Evolutionary conservation across 306 rosid species (phyloP).

Genomic region (Boehmeria nivea): DNA sequence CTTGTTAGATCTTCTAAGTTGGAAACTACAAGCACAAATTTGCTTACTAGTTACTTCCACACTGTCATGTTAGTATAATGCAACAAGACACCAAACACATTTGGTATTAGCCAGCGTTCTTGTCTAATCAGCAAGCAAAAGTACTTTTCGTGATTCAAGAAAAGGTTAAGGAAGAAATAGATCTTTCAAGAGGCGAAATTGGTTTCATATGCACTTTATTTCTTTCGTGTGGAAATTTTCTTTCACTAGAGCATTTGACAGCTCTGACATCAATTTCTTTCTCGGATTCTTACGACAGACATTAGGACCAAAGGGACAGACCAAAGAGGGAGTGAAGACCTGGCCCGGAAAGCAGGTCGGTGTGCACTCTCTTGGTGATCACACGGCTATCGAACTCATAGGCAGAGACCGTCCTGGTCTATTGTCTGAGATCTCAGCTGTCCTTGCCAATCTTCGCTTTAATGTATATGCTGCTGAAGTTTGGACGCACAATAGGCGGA

Average conservation of each 20-base stretch:
- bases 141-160: too few species aligned
- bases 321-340: conserved; percentile 39
- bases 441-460: conserved; percentile 58
- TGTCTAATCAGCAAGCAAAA: too few species aligned
- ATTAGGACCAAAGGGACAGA: conserved; percentile 78
- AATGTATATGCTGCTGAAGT: conserved; percentile 75
- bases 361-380: conserved; percentile 58
- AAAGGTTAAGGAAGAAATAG: too few species aligned
- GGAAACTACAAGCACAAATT: too few species aligned
- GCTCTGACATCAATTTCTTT: conserved; percentile 36
- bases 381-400: conserved; percentile 60
- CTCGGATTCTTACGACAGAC: conserved; percentile 62
- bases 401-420: conserved; percentile 83
- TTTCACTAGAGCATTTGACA: conserved; percentile 12
- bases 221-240: too few species aligned
- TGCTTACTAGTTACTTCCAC: too few species aligned
- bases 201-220: too few species aligned
- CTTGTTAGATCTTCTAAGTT: too few species aligned
- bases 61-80: too few species aligned
- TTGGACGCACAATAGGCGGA: conserved; percentile 72
- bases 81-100: too few species aligned
- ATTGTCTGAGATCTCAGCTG: conserved; percentile 75
- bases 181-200: too few species aligned
- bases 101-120: too few species aligned
- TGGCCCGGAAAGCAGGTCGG: conserved; percentile 61